phyloP scores from a whole-genome alignment of 345 rosid species.

The Leavenworthia alabamica region DNA sequence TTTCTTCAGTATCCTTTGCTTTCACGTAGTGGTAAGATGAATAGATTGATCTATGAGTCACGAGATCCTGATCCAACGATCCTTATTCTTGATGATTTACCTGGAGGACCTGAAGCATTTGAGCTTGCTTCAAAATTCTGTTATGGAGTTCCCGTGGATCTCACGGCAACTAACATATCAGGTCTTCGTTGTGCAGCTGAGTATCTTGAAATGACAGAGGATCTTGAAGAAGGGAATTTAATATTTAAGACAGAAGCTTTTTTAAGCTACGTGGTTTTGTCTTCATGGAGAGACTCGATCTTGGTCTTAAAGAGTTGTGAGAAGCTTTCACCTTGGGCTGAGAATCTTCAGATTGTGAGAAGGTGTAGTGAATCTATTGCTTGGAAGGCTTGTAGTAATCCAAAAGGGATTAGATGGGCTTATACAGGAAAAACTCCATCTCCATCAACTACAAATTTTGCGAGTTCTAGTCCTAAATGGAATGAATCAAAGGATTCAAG shows the following conservation, averaged over 20 bases:
- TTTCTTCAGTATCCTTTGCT: conserved; percentile 71
- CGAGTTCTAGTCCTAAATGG: conserved; percentile 72
- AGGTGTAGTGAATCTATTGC: conserved; percentile 97
- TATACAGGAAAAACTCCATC: conserved; percentile 66
- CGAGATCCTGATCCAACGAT: conserved; percentile 51
- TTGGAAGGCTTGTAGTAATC: conserved; percentile 98
- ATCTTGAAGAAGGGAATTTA: conserved; percentile 92
- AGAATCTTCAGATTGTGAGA: conserved; percentile 89
- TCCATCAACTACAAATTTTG: conserved; percentile 21
- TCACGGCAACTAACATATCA: conserved; percentile 83
- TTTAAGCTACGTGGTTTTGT: conserved; percentile 87
- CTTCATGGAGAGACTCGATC: conserved; percentile 97
- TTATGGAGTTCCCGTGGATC: conserved; percentile 87
- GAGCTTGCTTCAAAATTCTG: conserved; percentile 95
- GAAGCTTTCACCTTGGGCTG: conserved; percentile 93
- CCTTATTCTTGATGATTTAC: conserved; percentile 62
- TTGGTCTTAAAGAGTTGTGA: conserved; percentile 85
- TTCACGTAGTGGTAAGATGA: conserved; percentile 89
- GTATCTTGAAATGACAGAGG: conserved; percentile 99
- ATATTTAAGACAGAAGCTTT: conserved; percentile 98
- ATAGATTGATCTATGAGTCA: conserved; percentile 75
- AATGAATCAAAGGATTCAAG: conserved; percentile 56
- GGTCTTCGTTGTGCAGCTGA: conserved; percentile 89
- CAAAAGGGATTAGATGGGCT: conserved; percentile 90
- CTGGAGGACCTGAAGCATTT: conserved; percentile 84